phyloP scores from a whole-genome alignment of 441 rosid species.

The Metrosideros polymorpha region DNA sequence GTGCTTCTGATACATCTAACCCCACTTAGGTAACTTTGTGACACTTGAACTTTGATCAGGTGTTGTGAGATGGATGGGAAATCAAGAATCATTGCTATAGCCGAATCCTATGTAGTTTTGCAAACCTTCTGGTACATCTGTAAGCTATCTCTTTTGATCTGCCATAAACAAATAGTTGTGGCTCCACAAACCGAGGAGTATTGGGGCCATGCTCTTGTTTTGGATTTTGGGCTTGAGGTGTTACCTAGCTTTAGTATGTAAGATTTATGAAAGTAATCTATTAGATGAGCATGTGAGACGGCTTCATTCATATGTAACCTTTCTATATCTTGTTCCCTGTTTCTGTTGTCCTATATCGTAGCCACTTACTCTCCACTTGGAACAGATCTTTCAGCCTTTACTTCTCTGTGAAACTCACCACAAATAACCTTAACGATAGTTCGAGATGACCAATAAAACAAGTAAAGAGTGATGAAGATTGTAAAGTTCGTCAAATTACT shows the following conservation, averaged over 20 bases:
- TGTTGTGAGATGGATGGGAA: conserved; percentile 87
- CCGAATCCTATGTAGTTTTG: conserved; percentile 69
- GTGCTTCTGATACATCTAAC: background rate
- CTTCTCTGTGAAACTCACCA: too few relatives aligned
- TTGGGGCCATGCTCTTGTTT: background rate
- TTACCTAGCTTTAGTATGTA: background rate
- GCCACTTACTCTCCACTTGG: background rate
- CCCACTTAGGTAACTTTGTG: background rate
- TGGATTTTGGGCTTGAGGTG: background rate
- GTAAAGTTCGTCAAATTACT: too few relatives aligned
- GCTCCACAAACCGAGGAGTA: background rate
- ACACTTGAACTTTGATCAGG: conserved; percentile 24
- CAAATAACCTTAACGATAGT: too few relatives aligned
- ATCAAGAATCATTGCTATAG: conserved; percentile 60
- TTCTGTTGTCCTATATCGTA: background rate
- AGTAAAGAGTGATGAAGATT: too few relatives aligned
- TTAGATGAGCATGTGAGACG: too few relatives aligned
- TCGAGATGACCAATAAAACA: too few relatives aligned
- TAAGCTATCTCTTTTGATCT: conserved; percentile 16
- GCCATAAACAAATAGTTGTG: background rate
- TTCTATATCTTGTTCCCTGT: background rate
- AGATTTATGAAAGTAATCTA: too few relatives aligned
- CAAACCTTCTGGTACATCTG: conserved; percentile 90
- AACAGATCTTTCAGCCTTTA: background rate
- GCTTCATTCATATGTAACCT: background rate